Base-by-base conservation (phyloP, 257 asterid species). In the Solanum gracilifrons region DNA sequence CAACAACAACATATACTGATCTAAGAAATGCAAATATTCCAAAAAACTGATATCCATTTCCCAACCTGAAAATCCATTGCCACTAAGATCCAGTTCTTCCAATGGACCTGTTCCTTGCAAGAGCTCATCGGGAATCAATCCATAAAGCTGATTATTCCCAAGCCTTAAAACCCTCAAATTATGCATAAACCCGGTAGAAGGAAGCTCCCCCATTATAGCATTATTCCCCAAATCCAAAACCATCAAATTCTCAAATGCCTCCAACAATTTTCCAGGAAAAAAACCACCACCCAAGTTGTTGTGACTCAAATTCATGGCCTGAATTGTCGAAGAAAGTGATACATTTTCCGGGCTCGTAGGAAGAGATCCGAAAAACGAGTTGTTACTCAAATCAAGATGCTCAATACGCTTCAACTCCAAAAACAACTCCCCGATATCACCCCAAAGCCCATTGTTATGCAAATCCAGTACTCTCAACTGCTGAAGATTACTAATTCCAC, bases 51-150 rank as follows among this genome's bases (percentile, higher is more conserved):
- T 84, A 58, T 82, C 80, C 88, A 74, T 84, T 88, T 68, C 51
- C 91, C 93, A 89, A 95, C 98, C 98, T 33, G 96, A 95, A 91
- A 96, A 91, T 82, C 94, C 95, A 89, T 96, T 96, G 80, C 91
- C 88, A 86, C 94, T 92, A 91, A 96, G 98, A 93, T 96, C 98
- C 91, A 96, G 90, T 89, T 95, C 97, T 85, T 66, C 89, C 92
- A 96, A 93, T 9, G 94, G 95, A 36, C 90, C 88, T 37, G 60
- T 91, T n/a, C 95, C 96, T 88, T 93, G 94, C 91, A 96, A 89
- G 71, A 96, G 90, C 87, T 92, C 96, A 74, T 13, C 89, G 0
- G 98, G 97, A 29, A 96, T 82, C 51, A 93, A 80, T 69, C 98
- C 98, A 37, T 36, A 90, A 29, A 96, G 89, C 93, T 90, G 92